Evolutionary conservation across 371 early-diverging fungal genomes (phyloP).

Genomic region (Scutellospora calospora): DNA sequence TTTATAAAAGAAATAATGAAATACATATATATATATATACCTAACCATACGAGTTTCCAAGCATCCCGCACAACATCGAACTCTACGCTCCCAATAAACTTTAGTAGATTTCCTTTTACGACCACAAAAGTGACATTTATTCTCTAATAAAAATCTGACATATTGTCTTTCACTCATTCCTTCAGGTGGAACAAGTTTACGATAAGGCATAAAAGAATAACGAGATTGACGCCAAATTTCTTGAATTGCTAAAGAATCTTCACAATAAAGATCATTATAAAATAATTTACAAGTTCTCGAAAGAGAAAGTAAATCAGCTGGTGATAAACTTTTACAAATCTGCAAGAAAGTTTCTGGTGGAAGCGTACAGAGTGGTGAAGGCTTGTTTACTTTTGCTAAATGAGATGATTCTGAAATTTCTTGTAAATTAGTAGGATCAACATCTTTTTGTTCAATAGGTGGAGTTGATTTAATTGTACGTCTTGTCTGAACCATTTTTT

Average conservation of each 20-base stretch:
- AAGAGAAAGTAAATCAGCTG: slow-evolving; percentile 30
- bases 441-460: too few species aligned
- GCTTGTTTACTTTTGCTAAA: too few species aligned
- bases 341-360: slow-evolving; percentile 23
- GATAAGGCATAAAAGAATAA: neutral
- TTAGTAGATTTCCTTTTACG: neutral
- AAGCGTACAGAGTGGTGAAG: too few species aligned
- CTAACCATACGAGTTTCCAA: slow-evolving; percentile 4
- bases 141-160: slow-evolving; percentile 18
- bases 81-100: slow-evolving; percentile 23
- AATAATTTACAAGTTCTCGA: slow-evolving; percentile 5
- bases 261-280: neutral
- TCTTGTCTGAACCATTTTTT: too few species aligned
- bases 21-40: neutral
- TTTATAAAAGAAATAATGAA: too few species aligned
- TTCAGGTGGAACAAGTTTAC: slow-evolving; percentile 15
- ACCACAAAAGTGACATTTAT: slow-evolving; percentile 21
- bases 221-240: slow-evolving; percentile 16
- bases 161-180: slow-evolving; percentile 29
- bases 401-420: too few species aligned
- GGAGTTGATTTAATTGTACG: too few species aligned
- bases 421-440: too few species aligned
- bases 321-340: slow-evolving; percentile 23
- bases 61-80: slow-evolving; percentile 26
- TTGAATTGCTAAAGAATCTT: slow-evolving; percentile 3